A percentile compares a stretch with the other conserved stretches of the same genome.
Evolutionary conservation across 2,329 filamentous ascomycete genomes (phyloP).

Genomic region (Verticillium klebahnii): DNA sequence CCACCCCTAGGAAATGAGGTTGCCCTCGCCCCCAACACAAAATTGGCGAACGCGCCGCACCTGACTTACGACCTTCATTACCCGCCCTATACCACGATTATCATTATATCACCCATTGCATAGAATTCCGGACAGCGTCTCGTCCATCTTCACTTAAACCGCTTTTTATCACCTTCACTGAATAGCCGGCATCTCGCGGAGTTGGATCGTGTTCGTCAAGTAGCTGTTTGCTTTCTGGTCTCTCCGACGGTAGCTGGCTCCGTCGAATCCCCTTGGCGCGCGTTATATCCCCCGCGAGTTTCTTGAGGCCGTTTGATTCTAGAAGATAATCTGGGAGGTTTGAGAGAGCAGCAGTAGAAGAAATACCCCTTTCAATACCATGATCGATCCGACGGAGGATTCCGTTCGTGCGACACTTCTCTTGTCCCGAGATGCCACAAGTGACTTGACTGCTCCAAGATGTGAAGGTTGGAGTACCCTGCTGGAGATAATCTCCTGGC

Average conservation of each 20-base stretch:
- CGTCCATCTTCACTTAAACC: not conserved
- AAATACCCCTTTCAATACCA: not conserved
- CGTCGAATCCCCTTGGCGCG: not conserved
- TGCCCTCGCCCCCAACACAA: not conserved
- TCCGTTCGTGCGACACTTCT: no score
- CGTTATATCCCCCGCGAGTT: not conserved
- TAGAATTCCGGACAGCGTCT: not conserved
- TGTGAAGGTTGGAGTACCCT: no score
- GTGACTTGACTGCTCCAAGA: no score
- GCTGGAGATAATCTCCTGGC: no score
- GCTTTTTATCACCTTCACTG: not conserved
- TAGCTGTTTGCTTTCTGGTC: not conserved
- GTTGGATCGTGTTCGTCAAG: not conserved
- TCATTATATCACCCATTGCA: not conserved
- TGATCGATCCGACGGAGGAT: not conserved
- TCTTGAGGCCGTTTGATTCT: not conserved
- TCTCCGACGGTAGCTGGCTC: not conserved
- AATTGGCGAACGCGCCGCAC: not conserved
- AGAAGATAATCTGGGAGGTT: not conserved
- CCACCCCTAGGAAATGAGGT: not conserved
- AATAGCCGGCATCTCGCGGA: not conserved
- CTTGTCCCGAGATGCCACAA: no score
- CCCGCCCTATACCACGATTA: not conserved
- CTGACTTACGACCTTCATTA: not conserved
- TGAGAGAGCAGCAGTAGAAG: not conserved